These are phyloP conservation scores for Acer yangbiense DNA, from an alignment of 345 rosid species.

Conservation along the genomic window DNA sequence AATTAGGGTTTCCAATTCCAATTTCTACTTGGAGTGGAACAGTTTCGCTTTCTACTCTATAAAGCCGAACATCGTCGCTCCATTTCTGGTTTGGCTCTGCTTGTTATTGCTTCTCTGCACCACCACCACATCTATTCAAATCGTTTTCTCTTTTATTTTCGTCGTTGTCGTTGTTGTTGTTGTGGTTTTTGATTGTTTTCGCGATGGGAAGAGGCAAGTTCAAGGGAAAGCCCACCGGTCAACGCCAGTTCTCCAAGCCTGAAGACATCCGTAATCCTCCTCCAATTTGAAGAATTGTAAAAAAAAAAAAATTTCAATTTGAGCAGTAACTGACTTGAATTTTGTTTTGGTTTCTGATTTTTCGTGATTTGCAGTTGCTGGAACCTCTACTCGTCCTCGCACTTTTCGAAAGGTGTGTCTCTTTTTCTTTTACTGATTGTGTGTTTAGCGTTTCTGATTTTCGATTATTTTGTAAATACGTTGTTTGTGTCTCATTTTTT, in stretches of 20 bases:
- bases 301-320: not conserved
- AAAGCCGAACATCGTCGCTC: not conserved
- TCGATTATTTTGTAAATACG: not conserved
- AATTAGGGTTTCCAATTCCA: not conserved
- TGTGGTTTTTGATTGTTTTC: not conserved
- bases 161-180: no score
- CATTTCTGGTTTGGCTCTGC: not conserved
- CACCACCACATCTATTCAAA: not conserved
- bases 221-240: conserved; percentile 72
- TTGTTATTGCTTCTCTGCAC: no score
- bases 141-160: no score
- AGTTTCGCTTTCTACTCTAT: not conserved
- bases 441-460: not conserved
- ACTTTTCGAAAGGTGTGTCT: conserved; percentile 46
- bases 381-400: conserved; percentile 56
- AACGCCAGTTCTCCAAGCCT: conserved; percentile 60
- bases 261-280: conserved; percentile 49
- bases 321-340: not conserved
- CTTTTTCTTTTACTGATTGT: conserved; percentile 7
- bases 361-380: conserved; percentile 45
- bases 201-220: conserved; percentile 66
- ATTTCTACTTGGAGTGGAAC: not conserved
- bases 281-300: not conserved
- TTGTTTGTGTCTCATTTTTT: not conserved
- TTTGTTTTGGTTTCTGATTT: no score